phyloP scores from a whole-genome alignment of 352 stramenopile genomes.

The Phytophthora aleatoria region DNA sequence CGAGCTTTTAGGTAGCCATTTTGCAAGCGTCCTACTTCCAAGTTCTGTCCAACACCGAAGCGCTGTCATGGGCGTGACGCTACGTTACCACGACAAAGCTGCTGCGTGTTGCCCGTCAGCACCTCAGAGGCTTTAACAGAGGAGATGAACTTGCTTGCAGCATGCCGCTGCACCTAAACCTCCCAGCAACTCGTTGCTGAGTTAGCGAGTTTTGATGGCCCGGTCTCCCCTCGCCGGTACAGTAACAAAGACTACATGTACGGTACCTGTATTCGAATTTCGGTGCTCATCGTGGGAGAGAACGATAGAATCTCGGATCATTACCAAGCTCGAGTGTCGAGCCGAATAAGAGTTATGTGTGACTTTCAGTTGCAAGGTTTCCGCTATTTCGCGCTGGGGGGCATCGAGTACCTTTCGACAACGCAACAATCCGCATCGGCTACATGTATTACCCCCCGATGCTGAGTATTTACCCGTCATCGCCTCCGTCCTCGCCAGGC shows the following conservation, averaged over 20 bases:
- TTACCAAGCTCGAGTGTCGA: slow-evolving; percentile 4
- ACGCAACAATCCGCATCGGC: slow-evolving; percentile 9
- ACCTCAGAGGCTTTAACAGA: too few relatives aligned
- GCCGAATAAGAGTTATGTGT: slow-evolving; percentile 10
- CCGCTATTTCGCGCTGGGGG: slow-evolving; percentile 6
- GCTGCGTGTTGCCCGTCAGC: too few relatives aligned
- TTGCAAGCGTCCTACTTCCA: too few relatives aligned
- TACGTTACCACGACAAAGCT: slow-evolving; percentile 7
- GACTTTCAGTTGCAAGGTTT: background rate
- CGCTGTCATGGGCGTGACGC: slow-evolving; percentile 1
- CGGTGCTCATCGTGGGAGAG: slow-evolving; percentile 18
- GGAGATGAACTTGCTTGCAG: too few relatives aligned
- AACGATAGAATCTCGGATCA: background rate
- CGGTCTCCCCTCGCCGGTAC: too few relatives aligned
- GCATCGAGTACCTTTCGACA: slow-evolving; percentile 7
- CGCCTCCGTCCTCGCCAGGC: slow-evolving; percentile 1
- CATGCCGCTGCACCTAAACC: slow-evolving; percentile 3
- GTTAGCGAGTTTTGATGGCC: background rate
- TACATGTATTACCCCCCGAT: background rate
- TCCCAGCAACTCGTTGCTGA: slow-evolving; percentile 6
- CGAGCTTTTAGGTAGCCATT: slow-evolving; percentile 1
- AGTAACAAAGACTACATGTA: slow-evolving; percentile 1
- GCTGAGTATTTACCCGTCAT: slow-evolving; percentile 3
- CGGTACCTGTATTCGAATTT: slow-evolving; percentile 20
- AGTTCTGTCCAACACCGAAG: slow-evolving; percentile 12